These are phyloP conservation scores for Gypsophila paniculata DNA, from an alignment of 179 eudicot genomes.

Conservation along the genomic window DNA sequence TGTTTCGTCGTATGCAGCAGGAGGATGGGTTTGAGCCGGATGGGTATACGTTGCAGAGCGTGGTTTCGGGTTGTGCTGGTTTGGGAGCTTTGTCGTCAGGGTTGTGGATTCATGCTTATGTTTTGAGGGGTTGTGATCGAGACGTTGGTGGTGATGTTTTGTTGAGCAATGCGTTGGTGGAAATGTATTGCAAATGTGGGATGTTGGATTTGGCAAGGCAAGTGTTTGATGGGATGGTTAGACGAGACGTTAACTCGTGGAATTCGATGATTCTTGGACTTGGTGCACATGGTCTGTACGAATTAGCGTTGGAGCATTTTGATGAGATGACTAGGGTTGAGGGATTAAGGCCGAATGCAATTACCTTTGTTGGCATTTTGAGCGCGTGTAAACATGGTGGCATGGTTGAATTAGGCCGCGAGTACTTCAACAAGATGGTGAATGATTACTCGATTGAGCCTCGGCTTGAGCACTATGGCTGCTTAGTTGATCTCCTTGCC, in stretches of 20 bases:
- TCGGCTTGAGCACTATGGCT: constrained; percentile 80
- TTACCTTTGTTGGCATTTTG: constrained; percentile 67
- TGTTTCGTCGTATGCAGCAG: constrained; percentile 50
- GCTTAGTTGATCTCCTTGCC: constrained; percentile 76
- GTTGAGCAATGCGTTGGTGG: constrained; percentile 53
- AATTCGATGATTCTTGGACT: constrained; percentile 69
- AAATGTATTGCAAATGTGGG: constrained; percentile 83
- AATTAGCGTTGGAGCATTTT: constrained; percentile 44
- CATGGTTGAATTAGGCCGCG: constrained; percentile 50
- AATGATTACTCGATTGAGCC: constrained; percentile 53
- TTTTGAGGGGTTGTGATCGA: constrained; percentile 33
- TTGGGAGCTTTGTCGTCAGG: constrained; percentile 60
- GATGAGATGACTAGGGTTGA: constrained; percentile 42
- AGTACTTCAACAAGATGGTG: constrained; percentile 53
- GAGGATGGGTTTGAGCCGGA: constrained; percentile 54
- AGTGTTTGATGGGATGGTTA: constrained; percentile 54
- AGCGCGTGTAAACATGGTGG: constrained; percentile 78
- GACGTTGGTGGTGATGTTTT: constrained; percentile 31
- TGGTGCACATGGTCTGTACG: constrained; percentile 56
- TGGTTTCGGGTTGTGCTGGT: constrained; percentile 58
- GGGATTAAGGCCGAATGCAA: constrained; percentile 53
- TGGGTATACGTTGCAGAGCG: constrained; percentile 60
- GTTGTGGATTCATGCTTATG: constrained; percentile 73
- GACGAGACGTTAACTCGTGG: constrained; percentile 62
- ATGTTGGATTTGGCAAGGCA: constrained; percentile 46